phyloP scores from a whole-genome alignment of 2,329 filamentous ascomycete genomes.

The Aspergillus alliaceus region DNA sequence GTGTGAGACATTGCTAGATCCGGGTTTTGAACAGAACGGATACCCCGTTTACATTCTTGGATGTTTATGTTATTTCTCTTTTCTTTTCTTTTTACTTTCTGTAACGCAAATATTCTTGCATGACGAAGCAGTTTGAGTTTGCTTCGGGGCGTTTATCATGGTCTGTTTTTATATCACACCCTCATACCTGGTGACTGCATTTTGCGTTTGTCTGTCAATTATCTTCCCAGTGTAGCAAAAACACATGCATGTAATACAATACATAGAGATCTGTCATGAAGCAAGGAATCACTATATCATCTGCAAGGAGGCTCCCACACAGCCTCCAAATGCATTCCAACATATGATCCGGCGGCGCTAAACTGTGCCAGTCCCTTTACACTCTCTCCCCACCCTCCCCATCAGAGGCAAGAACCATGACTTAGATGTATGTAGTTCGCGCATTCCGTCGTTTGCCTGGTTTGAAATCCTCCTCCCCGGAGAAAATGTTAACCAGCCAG shows the following conservation, averaged over 20 bases:
- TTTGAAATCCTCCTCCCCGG: not conserved
- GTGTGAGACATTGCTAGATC: not conserved
- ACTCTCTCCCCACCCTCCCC: too few species aligned
- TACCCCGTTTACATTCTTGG: constrained; percentile 1
- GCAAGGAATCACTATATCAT: constrained; percentile 10
- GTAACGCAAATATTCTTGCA: constrained; percentile 10
- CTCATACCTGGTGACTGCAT: constrained; percentile 7
- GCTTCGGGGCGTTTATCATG: constrained; percentile 13
- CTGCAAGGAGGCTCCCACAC: constrained; percentile 14
- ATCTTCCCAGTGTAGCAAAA: not conserved
- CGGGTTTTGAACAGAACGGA: constrained; percentile 12
- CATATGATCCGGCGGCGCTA: not conserved
- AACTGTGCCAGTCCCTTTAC: not conserved
- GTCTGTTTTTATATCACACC: constrained; percentile 8
- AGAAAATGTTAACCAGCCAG: not conserved
- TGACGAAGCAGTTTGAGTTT: constrained; percentile 10
- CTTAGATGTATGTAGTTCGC: not conserved
- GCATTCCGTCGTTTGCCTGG: not conserved
- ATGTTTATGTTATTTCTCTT: not conserved
- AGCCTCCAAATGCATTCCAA: not conserved
- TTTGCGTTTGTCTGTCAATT: constrained; percentile 8
- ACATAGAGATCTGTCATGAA: constrained; percentile 11
- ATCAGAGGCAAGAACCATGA: not conserved
- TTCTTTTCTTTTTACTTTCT: not conserved
- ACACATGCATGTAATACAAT: constrained; percentile 16